These are phyloP conservation scores for Camelina hispida DNA, from an alignment of 345 rosid species.

Conservation along the genomic window DNA sequence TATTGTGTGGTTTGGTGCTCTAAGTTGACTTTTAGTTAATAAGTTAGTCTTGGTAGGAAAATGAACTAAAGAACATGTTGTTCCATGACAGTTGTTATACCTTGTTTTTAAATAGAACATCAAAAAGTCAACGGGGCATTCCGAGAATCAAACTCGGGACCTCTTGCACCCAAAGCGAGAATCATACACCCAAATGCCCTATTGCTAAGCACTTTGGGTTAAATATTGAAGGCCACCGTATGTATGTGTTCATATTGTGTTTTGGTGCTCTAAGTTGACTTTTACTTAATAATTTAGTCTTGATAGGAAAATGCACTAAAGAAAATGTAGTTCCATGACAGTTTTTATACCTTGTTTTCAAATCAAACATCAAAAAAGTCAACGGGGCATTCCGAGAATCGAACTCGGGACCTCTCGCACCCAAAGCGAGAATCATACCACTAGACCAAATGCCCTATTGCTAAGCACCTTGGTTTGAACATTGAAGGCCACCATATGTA, in stretches of 20 bases:
- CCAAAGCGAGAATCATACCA: slow-evolving; percentile 91
- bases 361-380: not conserved
- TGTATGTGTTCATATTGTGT: not conserved
- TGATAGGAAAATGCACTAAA: not conserved
- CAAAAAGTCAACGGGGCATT: slow-evolving; percentile 49
- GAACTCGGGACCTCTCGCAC: slow-evolving; percentile 95
- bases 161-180: slow-evolving; percentile 83
- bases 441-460: slow-evolving; percentile 81
- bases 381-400: slow-evolving; percentile 76
- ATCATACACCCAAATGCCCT: slow-evolving; percentile 88
- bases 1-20: no score
- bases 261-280: not conserved
- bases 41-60: no score
- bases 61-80: no score
- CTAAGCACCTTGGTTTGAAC: not conserved
- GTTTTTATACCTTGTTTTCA: no score
- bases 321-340: no score
- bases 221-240: not conserved
- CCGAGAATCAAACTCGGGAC: no score
- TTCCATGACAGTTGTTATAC: no score
- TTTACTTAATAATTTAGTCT: not conserved
- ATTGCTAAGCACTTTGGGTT: not conserved
- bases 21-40: no score
- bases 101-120: no score
- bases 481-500: no score